Evolutionary conservation across 495 filamentous ascomycete genomes (phyloP).

Genomic region (Penicillium verhagenii): DNA sequence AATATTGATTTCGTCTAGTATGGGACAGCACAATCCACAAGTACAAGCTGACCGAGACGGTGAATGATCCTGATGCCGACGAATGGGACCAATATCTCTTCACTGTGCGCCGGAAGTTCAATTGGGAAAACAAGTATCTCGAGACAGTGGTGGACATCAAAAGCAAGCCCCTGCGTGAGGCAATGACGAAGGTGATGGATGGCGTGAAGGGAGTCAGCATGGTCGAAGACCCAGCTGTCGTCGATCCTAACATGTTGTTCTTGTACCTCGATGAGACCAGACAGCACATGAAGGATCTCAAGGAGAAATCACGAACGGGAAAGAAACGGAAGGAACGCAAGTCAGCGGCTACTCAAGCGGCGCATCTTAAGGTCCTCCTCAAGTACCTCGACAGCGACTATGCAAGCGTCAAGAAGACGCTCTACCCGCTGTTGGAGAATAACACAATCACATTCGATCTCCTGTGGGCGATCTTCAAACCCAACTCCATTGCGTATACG

Average conservation of each 20-base stretch:
- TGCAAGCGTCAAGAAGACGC: conserved; percentile 70
- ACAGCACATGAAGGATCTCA: conserved; percentile 63
- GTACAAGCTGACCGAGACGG: conserved; percentile 79
- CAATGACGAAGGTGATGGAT: conserved; percentile 72
- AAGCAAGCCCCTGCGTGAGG: conserved; percentile 73
- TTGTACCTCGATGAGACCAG: conserved; percentile 79
- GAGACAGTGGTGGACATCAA: conserved; percentile 84
- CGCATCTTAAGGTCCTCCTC: conserved; percentile 74
- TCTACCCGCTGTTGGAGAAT: conserved; percentile 79
- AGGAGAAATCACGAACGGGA: conserved; percentile 56
- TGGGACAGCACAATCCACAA: conserved; percentile 79
- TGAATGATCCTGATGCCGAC: conserved; percentile 65
- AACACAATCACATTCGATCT: conserved; percentile 89
- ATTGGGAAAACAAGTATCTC: conserved; percentile 84
- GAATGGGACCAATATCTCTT: conserved; percentile 87
- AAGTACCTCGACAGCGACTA: conserved; percentile 84
- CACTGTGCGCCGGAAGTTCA: conserved; percentile 79
- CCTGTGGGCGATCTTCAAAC: conserved; percentile 88
- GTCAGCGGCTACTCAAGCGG: conserved; percentile 47
- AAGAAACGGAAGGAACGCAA: conserved; percentile 69
- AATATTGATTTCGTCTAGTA: conserved; percentile 40
- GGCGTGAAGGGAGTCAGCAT: conserved; percentile 79
- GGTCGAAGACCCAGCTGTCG: conserved; percentile 73
- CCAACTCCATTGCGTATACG: conserved; percentile 80
- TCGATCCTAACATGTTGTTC: conserved; percentile 89